Percentiles rank a stretch among this genome's conserved stretches.
Conservation (phyloP, 805 yeast species). For the Ogataea philodendri region DNA sequence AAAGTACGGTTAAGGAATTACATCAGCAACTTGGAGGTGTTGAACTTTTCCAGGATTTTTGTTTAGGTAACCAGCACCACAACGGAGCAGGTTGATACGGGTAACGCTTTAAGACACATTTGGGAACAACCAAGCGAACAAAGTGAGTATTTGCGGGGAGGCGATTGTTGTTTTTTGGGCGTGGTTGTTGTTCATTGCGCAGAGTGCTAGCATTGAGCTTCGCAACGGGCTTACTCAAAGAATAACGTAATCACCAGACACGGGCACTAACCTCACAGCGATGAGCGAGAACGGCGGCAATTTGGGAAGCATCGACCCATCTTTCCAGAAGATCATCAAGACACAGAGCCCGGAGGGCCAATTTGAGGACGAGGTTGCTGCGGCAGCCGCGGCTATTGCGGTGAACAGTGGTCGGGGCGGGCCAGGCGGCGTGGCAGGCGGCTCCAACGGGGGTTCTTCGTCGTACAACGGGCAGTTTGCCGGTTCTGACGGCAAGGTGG, state of each 20-base stretch:
- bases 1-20: constrained; percentile 2
- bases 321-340: constrained; percentile 23
- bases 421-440: no score
- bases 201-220: constrained; percentile 2
- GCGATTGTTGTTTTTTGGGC: background rate
- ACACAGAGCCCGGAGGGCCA: constrained; percentile 6
- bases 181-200: background rate
- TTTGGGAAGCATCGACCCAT: constrained; percentile 22
- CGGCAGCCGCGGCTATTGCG: constrained; percentile 37
- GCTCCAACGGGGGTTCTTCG: constrained; percentile 1
- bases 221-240: constrained; percentile 10
- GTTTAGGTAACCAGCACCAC: constrained; percentile 16
- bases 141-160: no score
- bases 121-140: no score
- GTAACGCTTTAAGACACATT: no score
- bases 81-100: no score
- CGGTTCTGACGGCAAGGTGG: constrained; percentile 5
- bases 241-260: constrained; percentile 15
- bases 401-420: constrained; percentile 14
- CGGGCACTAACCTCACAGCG: constrained; percentile 13
- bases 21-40: constrained; percentile 9
- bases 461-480: constrained; percentile 7
- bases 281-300: constrained; percentile 16
- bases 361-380: constrained; percentile 23
- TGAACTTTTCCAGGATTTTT: constrained; percentile 3